Conservation (phyloP, 768 basidiomycete species). For the Mrakia hoshinonis region DNA sequence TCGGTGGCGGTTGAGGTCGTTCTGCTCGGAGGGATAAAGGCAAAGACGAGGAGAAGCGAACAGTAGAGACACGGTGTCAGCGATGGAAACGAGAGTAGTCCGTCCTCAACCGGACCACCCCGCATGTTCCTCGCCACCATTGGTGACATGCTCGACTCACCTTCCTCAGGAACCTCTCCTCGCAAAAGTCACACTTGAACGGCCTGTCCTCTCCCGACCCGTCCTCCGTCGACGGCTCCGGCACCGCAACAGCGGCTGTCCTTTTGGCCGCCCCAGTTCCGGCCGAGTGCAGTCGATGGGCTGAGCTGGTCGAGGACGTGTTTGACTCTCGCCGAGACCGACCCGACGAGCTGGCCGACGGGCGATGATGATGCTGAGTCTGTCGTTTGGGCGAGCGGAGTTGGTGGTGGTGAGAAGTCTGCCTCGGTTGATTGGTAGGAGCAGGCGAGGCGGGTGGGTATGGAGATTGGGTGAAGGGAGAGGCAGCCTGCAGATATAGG, state of each 20-base stretch:
- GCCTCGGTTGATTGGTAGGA: background rate
- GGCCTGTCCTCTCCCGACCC: conserved; percentile 2
- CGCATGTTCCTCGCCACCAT: no score
- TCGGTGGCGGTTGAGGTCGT: conserved; percentile 13
- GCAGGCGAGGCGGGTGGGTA: background rate
- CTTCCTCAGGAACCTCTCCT: conserved; percentile 23
- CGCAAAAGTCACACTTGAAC: conserved; percentile 15
- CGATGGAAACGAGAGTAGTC: background rate
- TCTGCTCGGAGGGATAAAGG: no score
- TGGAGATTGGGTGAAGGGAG: background rate
- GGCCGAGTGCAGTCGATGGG: background rate
- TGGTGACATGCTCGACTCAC: no score
- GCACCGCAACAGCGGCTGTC: background rate
- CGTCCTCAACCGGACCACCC: no score
- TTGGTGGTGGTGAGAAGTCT: background rate
- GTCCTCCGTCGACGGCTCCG: background rate
- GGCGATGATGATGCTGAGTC: background rate
- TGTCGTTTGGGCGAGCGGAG: background rate
- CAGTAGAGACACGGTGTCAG: background rate
- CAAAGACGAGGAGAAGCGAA: background rate
- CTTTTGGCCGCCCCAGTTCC: background rate
- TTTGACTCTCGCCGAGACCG: background rate
- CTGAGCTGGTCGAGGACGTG: background rate
- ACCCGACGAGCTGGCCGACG: background rate
- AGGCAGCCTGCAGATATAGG: background rate